Conservation (phyloP, 345 rosid genomes). For the Euphorbia lathyris region DNA sequence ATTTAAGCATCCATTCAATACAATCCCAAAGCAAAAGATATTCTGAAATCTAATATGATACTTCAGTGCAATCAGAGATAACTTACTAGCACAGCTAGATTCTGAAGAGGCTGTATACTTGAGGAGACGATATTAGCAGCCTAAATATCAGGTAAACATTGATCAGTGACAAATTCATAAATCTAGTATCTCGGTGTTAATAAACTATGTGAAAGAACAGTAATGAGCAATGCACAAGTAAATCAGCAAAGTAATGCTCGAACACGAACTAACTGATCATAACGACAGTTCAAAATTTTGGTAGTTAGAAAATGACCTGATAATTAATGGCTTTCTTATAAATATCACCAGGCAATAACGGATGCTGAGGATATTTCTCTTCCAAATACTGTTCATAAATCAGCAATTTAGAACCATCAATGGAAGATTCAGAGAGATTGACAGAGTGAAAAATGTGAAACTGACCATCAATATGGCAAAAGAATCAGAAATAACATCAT, state of each 20-base stretch:
- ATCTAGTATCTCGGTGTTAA: background rate
- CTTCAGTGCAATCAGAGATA: background rate
- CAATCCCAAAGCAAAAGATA: background rate
- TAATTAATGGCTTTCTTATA: constrained; percentile 55
- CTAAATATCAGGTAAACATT: constrained; percentile 29
- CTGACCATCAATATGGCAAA: constrained; percentile 63
- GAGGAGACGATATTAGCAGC: constrained; percentile 71
- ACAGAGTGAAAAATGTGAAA: background rate
- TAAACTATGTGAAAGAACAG: background rate
- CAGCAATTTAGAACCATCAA: background rate
- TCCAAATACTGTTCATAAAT: constrained; percentile 60
- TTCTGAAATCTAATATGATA: background rate
- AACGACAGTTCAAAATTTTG: too few species aligned
- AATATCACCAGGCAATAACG: constrained; percentile 63
- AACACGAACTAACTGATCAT: background rate
- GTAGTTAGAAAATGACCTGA: constrained; percentile 42
- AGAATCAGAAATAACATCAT: constrained; percentile 61
- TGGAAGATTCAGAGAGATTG: background rate
- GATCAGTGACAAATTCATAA: background rate
- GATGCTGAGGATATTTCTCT: constrained; percentile 71
- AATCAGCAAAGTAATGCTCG: background rate
- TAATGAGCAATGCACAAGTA: background rate
- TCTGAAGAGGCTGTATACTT: constrained; percentile 79
- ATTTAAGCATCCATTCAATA: background rate
- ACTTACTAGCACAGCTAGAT: constrained; percentile 56